These are phyloP conservation scores for Lecanoromycetidae sp. DNA, from an alignment of 2,329 filamentous ascomycete genomes.

Conservation along the genomic window DNA sequence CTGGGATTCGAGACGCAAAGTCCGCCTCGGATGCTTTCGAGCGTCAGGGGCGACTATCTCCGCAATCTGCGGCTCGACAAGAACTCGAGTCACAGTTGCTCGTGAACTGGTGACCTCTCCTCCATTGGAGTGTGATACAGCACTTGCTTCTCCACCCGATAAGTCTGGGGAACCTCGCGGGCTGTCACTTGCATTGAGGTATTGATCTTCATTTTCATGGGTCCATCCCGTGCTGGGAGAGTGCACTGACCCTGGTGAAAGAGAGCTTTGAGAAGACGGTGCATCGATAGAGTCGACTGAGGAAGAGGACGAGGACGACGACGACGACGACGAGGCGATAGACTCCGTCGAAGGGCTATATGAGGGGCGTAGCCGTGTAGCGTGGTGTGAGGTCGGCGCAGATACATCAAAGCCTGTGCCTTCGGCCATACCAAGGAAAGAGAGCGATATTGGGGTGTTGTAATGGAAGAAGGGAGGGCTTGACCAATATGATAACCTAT, in stretches of 20 bases:
- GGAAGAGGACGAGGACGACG: slow-evolving; percentile 60
- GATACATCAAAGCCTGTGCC: slow-evolving; percentile 10
- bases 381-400: slow-evolving; percentile 12
- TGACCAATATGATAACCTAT: not conserved
- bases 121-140: too few species aligned
- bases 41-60: slow-evolving; percentile 29
- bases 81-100: too few species aligned
- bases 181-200: slow-evolving; percentile 20
- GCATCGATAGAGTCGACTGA: slow-evolving; percentile 60
- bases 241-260: slow-evolving; percentile 54
- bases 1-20: slow-evolving; percentile 21
- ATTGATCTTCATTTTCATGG: slow-evolving; percentile 26
- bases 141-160: too few species aligned
- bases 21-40: slow-evolving; percentile 43
- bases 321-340: slow-evolving; percentile 61
- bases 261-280: slow-evolving; percentile 54
- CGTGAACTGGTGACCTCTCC: slow-evolving; percentile 17
- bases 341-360: slow-evolving; percentile 32
- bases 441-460: slow-evolving; percentile 2
- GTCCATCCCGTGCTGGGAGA: slow-evolving; percentile 42
- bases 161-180: slow-evolving; percentile 10
- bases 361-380: too few species aligned
- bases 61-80: not conserved
- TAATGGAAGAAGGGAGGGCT: not conserved
- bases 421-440: slow-evolving; percentile 16